Base-by-base conservation (phyloP, 202 grass and related monocot genomes). In the Saccharum hybrid region DNA sequence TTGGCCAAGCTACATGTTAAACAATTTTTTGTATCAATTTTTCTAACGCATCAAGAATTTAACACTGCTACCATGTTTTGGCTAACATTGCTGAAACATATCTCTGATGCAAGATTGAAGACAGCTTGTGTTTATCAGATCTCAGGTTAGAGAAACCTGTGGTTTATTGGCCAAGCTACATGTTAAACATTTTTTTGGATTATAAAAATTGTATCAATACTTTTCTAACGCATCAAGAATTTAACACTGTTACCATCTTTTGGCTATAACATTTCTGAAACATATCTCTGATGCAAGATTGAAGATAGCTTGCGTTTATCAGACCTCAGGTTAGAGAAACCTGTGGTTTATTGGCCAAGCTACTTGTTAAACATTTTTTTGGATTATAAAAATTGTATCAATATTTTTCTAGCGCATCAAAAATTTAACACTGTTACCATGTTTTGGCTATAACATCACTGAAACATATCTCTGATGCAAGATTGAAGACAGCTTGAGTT, bases 281-380 rank as follows among this genome's bases (percentile, higher is more conserved):
- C 74, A 66, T 79, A 26, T 81, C 45, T 88, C 76, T 89, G 86
- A 89, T 96, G 88, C 88, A 77, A 93, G 21, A 93, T 72, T 68
- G 75, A 91, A 86, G 60, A 49, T 14, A 68, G 84, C 82, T 76
- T 85, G 88, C 42, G 90, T 75, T 83, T 90, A 88, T 88, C 80
- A 92, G 84, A 84, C 59, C 72, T 74, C 88, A 75, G 85, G 61
- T 90, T 66, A 76, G 77, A 95, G 90, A 84, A 72, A 86, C 75
- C 76, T 95, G 85, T 85, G 33, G 33, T 33, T 33, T 95, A 92
- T 95, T 90, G 28, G 63, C 88, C 90, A 87, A 94, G 83, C 80
- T 76, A 92, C 83, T 88, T 74, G 45, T 39, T 19, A 54, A 69
- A 71, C 67, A 49, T 13, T 80, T 45, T 43, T 12, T 39, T 3